Percentiles rank a stretch among this genome's conserved stretches.
These are phyloP conservation scores for Trichophyton simii DNA, from an alignment of 2,329 filamentous ascomycete genomes.

Conservation along the genomic window DNA sequence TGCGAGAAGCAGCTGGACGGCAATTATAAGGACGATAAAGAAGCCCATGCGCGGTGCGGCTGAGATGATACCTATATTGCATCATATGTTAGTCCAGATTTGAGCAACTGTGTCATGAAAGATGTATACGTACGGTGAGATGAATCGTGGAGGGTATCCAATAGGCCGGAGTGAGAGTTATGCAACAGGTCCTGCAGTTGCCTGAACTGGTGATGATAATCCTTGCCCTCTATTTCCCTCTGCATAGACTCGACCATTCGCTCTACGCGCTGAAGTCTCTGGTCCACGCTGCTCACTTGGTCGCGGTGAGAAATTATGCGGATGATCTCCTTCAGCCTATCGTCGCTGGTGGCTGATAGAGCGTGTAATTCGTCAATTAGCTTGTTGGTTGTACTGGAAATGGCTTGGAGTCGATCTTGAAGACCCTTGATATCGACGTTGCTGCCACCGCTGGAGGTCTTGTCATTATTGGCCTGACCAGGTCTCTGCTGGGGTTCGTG, in stretches of 20 bases:
- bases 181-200: conserved; percentile 43
- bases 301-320: conserved; percentile 27
- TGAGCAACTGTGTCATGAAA: conserved; percentile 8
- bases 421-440: conserved; percentile 55
- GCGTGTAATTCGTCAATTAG: conserved; percentile 42
- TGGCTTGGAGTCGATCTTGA: conserved; percentile 60
- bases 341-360: conserved; percentile 41
- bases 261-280: conserved; percentile 43
- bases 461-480: conserved; percentile 22
- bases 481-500: conserved; percentile 19
- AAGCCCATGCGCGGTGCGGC: conserved; percentile 46
- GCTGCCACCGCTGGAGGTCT: conserved; percentile 4
- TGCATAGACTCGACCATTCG: conserved; percentile 38
- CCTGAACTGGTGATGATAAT: conserved; percentile 44
- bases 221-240: conserved; percentile 43
- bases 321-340: conserved; percentile 40
- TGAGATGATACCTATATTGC: conserved; percentile 37
- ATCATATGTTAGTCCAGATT: conserved; percentile 10
- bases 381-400: conserved; percentile 48
- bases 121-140: conserved; percentile 34
- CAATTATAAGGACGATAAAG: conserved; percentile 59
- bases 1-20: conserved; percentile 59
- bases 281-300: conserved; percentile 30
- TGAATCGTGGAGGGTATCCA: conserved; percentile 40
- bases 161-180: conserved; percentile 41